Base-by-base conservation (phyloP, 345 rosid species). In the Gossypium longicalyx region DNA sequence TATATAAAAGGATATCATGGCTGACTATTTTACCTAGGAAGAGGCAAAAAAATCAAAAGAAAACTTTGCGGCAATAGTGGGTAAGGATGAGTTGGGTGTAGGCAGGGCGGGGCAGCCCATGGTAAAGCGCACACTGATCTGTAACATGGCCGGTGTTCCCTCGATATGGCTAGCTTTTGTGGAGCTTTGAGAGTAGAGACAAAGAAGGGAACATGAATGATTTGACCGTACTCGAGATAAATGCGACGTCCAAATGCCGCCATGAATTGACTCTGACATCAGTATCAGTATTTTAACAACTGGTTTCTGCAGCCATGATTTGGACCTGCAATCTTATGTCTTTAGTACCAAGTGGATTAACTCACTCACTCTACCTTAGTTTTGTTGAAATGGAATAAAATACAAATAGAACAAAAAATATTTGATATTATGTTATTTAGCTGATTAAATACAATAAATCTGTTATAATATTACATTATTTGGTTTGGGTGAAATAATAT, bases 101-200 rank as follows among this genome's bases (percentile, higher is more conserved):
- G 4, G 16, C 19, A 0, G 8, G 13, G 19, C 56, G 7, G 7
- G 7, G 16, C 47, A 9, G 48, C 61, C 47, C 47, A 4, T 17
- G 73, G 73, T 70, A 52, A 52, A 17, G 47, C 17, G 47, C 73
- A 69, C 58, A 69, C 72, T 5, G 58, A 13, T 49, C 27, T 0
- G 41, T 38, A 3, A 63, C 10, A 3, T 9, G 25, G 25, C 15
- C 13, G 49, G 68, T 23, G 25, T 4, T 61, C n/a, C 44, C 51
- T 19, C 11, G 34, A 29, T 29, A 16, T 67, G 27, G 72, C 44
- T 68, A n/a, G 19, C 57, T 52, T 17, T 52, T 51, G n/a, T 52
- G 57, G 57, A 17, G 57, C 20, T 52, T 52, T 52, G 9, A 16
- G 19, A 17, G 15, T 48, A 48, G 15, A 12, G 12, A 48, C 41